These are phyloP conservation scores for Puya raimondii DNA, from an alignment of 176 grass and related monocot species.

Conservation along the genomic window DNA sequence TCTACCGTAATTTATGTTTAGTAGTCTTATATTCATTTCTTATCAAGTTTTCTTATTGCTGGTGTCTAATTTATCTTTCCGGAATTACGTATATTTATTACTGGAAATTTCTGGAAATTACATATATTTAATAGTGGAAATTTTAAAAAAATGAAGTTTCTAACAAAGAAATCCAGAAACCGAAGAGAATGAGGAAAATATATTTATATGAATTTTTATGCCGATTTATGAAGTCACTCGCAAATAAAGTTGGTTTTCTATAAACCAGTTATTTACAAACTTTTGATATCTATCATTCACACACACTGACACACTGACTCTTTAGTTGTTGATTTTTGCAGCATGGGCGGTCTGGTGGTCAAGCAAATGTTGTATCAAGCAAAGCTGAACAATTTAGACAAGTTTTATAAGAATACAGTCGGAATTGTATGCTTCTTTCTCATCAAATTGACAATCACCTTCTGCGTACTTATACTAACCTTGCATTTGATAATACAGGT, in stretches of 20 bases:
- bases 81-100: too few species aligned
- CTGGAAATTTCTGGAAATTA: too few species aligned
- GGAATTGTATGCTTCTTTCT: conserved; percentile 54
- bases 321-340: conserved; percentile 38
- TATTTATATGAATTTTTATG: not conserved
- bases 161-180: too few species aligned
- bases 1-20: too few species aligned
- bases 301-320: not conserved
- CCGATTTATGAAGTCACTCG: conserved; percentile 3
- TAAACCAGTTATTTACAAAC: too few species aligned
- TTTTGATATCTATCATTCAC: too few species aligned
- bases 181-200: not conserved
- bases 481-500: conserved; percentile 32
- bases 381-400: conserved; percentile 65
- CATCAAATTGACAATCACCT: not conserved
- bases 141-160: too few species aligned
- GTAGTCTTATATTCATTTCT: too few species aligned
- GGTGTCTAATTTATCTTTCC: too few species aligned
- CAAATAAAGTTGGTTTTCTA: too few species aligned
- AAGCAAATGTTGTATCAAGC: conserved; percentile 93
- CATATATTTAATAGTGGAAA: too few species aligned
- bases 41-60: too few species aligned
- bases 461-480: not conserved
- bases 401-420: conserved; percentile 74
- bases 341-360: conserved; percentile 93